Evolutionary conservation across 2,329 filamentous ascomycete species (phyloP), one percentile per base, ranked within the genome.

Genomic region (Ceratocystis cubensis): DNA sequence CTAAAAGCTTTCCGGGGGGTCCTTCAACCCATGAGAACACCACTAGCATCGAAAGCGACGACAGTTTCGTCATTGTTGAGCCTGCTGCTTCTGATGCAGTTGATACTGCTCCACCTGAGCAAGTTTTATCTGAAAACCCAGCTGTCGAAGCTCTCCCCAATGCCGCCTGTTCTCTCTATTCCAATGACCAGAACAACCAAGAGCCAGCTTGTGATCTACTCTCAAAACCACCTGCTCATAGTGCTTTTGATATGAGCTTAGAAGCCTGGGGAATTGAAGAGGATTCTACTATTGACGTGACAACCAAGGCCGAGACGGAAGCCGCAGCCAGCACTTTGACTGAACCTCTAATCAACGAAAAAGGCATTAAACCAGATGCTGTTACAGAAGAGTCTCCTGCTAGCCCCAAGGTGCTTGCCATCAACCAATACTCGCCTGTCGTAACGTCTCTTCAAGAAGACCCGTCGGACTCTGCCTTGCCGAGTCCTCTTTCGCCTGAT

Each of bases 201-300:
- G 50, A 62, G 25, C 22, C 37, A 15, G 33, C 53, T 15, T 22
- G 41, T 8, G 53, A 65, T 22, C 15, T 17, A n/a, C 46, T 63
- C 25, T 41, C 41, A 45, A 50, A 64, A 20, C 61, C 61, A 1
- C 28, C 64, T 17, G 30, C 62, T 17, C 61, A 50, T 15, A 53
- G 62, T 3, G 17, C 30, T 59, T 66, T 64, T 22, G 59, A 66
- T 7, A 61, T 66, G 13, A 66, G 66, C 25, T 37, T 61, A 6
- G 66, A 69, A n/a, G 65, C 65, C 33, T 67, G 65, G 61, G 65
- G 63, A 48, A 67, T 65, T n/a, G 66, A 67, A 28, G 66, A 65
- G 13, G 63, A 69, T 20, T 22, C 56, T 28, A 20, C 50, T 28
- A 41, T 66, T 59, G 65, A 67, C 20, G 22, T n/a, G 59, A 3